These are phyloP conservation scores for Dorcoceras hygrometricum DNA, from an alignment of 257 asterid genomes.

Conservation along the genomic window DNA sequence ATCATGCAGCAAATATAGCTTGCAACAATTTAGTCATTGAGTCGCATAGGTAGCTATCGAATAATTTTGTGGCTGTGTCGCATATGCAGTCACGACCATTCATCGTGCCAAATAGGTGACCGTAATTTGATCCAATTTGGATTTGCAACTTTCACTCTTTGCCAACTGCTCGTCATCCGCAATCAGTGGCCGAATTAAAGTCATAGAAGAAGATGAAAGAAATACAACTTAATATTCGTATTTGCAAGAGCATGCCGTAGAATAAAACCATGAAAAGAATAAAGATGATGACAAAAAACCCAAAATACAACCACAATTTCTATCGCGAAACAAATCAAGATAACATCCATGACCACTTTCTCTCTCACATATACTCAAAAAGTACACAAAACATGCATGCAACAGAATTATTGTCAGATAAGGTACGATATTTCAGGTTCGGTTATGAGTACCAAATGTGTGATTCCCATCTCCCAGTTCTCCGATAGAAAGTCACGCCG, in stretches of 20 bases:
- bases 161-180: neutral
- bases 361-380: neutral
- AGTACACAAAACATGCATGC: conserved; percentile 27
- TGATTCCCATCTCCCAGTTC: conserved; percentile 99
- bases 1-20: neutral
- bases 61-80: neutral
- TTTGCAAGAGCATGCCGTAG: neutral
- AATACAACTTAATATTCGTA: too few relatives aligned
- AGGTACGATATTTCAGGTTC: conserved; percentile 16
- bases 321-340: neutral
- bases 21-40: neutral
- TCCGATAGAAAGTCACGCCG: conserved; percentile 91
- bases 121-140: too few relatives aligned
- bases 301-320: neutral
- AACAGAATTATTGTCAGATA: neutral
- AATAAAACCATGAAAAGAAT: too few relatives aligned
- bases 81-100: neutral
- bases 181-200: neutral
- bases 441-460: conserved; percentile 62
- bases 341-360: neutral
- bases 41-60: neutral
- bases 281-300: too few relatives aligned
- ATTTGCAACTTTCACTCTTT: neutral
- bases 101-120: too few relatives aligned
- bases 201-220: neutral